These are phyloP conservation scores for Syzygium syzygioides DNA, from an alignment of 441 rosid species.

Conservation along the genomic window DNA sequence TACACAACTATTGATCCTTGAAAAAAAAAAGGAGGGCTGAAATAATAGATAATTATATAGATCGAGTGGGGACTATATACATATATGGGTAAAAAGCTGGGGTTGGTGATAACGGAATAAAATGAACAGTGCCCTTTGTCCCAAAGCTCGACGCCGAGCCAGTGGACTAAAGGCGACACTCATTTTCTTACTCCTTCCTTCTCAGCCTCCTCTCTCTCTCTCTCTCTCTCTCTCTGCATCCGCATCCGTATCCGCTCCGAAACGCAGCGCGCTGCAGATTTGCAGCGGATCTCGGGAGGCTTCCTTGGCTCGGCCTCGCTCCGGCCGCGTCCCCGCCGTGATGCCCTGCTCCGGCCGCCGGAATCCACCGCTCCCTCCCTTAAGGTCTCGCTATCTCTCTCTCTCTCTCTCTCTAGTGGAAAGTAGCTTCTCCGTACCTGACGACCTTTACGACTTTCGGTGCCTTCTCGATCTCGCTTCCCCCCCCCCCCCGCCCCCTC, in stretches of 20 bases:
- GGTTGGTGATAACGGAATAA: not conserved
- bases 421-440: not conserved
- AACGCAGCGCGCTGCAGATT: not conserved
- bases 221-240: not conserved
- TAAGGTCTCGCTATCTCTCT: not conserved
- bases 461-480: not conserved
- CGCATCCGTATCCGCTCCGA: not conserved
- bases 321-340: conserved; percentile 20
- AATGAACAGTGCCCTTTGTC: not conserved
- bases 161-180: conserved; percentile 16
- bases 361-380: conserved; percentile 8
- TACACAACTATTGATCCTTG: not conserved
- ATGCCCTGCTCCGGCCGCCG: conserved; percentile 29
- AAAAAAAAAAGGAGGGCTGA: not conserved
- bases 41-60: too few species aligned
- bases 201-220: not conserved
- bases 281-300: conserved; percentile 11
- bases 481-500: not conserved
- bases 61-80: not conserved
- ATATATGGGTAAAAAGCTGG: not conserved
- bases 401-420: not conserved
- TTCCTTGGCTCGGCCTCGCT: not conserved
- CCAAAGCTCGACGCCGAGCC: conserved; percentile 33
- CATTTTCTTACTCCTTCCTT: too few species aligned
- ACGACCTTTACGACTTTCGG: not conserved